phyloP scores from a whole-genome alignment of 2,329 filamentous ascomycete species.

The Aspergillus tanneri region DNA sequence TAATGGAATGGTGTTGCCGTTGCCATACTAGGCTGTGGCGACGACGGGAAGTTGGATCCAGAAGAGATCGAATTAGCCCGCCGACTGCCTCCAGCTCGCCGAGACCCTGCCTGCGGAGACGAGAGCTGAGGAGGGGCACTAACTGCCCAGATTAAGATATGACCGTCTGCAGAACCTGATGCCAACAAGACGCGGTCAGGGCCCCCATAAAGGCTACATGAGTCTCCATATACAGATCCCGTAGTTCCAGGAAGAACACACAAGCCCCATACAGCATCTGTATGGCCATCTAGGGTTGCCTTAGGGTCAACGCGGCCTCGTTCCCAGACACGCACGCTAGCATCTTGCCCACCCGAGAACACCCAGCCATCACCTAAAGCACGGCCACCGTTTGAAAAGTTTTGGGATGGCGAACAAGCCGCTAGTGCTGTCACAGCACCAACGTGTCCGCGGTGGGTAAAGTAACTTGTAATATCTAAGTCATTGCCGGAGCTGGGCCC shows the following conservation, averaged over 20 bases:
- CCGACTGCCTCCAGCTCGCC: slow-evolving; percentile 73
- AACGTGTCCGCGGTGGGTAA: slow-evolving; percentile 92
- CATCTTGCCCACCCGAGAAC: slow-evolving; percentile 94
- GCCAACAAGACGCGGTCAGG: slow-evolving; percentile 86
- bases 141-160: slow-evolving; percentile 90
- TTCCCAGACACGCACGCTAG: slow-evolving; percentile 93
- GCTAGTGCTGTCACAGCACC: slow-evolving; percentile 84
- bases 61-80: slow-evolving; percentile 92
- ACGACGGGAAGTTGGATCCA: slow-evolving; percentile 85
- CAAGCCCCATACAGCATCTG: slow-evolving; percentile 92
- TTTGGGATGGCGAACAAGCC: slow-evolving; percentile 81
- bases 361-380: slow-evolving; percentile 95
- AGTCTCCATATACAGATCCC: slow-evolving; percentile 73
- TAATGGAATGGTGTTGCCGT: slow-evolving; percentile 84
- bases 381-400: slow-evolving; percentile 84
- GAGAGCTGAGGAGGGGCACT: slow-evolving; percentile 83
- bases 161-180: slow-evolving; percentile 87
- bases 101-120: slow-evolving; percentile 71
- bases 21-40: slow-evolving; percentile 83
- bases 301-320: slow-evolving; percentile 91
- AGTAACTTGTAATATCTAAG: slow-evolving; percentile 87
- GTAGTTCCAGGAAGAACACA: slow-evolving; percentile 86
- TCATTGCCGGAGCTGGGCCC: slow-evolving; percentile 64
- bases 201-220: slow-evolving; percentile 70
- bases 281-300: slow-evolving; percentile 89